Percentiles rank a stretch among this genome's conserved stretches.
These are phyloP conservation scores for Saksenaea vasiformis DNA, from an alignment of 371 early-diverging fungal genomes.

Conservation along the genomic window DNA sequence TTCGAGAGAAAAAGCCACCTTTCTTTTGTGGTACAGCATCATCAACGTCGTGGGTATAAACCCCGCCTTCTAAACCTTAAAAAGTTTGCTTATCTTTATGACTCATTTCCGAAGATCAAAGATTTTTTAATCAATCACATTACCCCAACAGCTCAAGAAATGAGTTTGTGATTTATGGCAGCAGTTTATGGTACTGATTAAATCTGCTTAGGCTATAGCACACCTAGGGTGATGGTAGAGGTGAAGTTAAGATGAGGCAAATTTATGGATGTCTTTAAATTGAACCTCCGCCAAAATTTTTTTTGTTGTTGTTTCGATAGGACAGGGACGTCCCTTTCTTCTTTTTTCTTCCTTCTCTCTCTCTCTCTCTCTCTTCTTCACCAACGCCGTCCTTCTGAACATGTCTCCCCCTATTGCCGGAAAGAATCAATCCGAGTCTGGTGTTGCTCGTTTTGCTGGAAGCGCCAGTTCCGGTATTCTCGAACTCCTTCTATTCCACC, in stretches of 20 bases:
- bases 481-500: constrained; percentile 96
- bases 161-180: too few relatives aligned
- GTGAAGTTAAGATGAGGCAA: background rate
- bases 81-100: too few relatives aligned
- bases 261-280: background rate
- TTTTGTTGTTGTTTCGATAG: constrained; percentile 14
- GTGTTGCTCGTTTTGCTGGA: constrained; percentile 85
- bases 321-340: constrained; percentile 6
- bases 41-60: too few relatives aligned
- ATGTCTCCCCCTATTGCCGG: constrained; percentile 66
- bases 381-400: background rate
- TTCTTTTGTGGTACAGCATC: too few relatives aligned
- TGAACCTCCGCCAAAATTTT: constrained; percentile 7
- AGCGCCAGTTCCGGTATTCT: constrained; percentile 92
- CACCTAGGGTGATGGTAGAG: background rate
- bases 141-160: too few relatives aligned
- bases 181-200: too few relatives aligned
- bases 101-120: too few relatives aligned
- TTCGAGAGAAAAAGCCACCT: too few relatives aligned
- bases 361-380: constrained; percentile 5
- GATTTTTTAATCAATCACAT: too few relatives aligned
- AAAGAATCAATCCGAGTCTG: constrained; percentile 77
- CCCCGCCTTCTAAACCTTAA: too few relatives aligned
- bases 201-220: too few relatives aligned
- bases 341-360: constrained; percentile 9